Base-by-base conservation (phyloP, 2,329 filamentous ascomycete species). In the Pyricularia sp. region DNA sequence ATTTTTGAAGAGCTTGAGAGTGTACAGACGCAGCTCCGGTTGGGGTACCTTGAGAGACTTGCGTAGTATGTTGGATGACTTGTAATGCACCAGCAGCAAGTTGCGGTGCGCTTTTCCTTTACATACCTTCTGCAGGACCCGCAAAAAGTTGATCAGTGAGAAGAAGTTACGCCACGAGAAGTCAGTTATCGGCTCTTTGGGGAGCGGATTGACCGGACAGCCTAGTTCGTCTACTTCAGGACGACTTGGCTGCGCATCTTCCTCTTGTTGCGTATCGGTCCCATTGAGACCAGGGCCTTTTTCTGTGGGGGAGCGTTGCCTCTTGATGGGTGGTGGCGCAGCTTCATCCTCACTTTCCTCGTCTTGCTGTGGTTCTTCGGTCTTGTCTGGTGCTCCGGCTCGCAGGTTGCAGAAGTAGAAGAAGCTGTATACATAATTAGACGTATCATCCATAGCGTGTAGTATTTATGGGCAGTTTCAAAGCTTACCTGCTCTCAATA, bases 91-190 rank as follows among this genome's bases (percentile, higher is more conserved):
- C 67, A 99, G 88, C 66, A 98, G 86, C 17, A 99, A 84, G 78
- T 97, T 97, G 69, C 95, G 91, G 80, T 99, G 95, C 1, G 94
- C 92, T 80, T 98, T 98, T 79, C 92, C 87, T 74, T 97, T 96
- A 80, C 94, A 97, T 70, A 98, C 91, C 80, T 99, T 99, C 76
- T 99, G 95, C 87, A 99, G 92, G 70, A 97, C 90, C 72, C 96
- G 93, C 25, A 99, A 85, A 79, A 96, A 94, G 80, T 97, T 98
- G 82, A 97, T 97, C 64, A 92, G 88, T 1, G 93, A 92, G 83
- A 97, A 97, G 82, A 98, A 97, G 78, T 97, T 97, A 74, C 95
- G 92, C 79, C 92, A 93, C 14, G 92, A 97, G 81, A 94, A 98
- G 75, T 90, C 89, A 0, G 92, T 97, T 71, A 98, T 94, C 33